Conservation (phyloP, 1,284 basidiomycete genomes). For the Takashimella koratensis region DNA sequence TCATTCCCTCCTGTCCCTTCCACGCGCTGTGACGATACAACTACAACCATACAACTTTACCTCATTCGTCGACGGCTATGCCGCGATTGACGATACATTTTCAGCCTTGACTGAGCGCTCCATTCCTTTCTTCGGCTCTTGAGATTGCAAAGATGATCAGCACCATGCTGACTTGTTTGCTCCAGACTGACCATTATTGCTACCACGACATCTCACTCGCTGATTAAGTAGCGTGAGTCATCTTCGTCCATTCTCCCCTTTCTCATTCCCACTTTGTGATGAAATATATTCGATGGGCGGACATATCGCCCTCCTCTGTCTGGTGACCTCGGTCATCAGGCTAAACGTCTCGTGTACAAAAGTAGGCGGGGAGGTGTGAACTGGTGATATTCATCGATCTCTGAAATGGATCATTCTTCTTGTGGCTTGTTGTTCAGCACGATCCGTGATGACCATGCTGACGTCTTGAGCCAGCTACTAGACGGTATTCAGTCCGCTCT, state of each 20-base stretch:
- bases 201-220: neutral
- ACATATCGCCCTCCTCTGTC: slow-evolving; percentile 36
- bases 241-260: neutral
- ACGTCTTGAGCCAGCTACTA: no score
- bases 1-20: neutral
- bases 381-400: slow-evolving; percentile 45
- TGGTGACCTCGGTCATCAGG: slow-evolving; percentile 1
- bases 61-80: slow-evolving; percentile 40
- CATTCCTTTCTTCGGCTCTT: neutral
- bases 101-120: slow-evolving; percentile 49
- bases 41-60: slow-evolving; percentile 42
- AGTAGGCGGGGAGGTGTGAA: slow-evolving; percentile 40
- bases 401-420: slow-evolving; percentile 18
- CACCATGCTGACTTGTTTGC: neutral
- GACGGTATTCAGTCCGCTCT: no score
- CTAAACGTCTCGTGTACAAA: slow-evolving; percentile 48
- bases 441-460: no score
- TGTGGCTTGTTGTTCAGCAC: neutral
- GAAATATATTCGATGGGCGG: slow-evolving; percentile 46
- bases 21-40: slow-evolving; percentile 42
- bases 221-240: neutral
- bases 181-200: neutral
- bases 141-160: no score
- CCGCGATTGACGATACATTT: slow-evolving; percentile 44
- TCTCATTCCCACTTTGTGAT: slow-evolving; percentile 17